A percentile compares a stretch with the other conserved stretches of the same genome.
Evolutionary conservation across 371 early-diverging fungal genomes (phyloP).

Genomic region (Circinella minor): DNA sequence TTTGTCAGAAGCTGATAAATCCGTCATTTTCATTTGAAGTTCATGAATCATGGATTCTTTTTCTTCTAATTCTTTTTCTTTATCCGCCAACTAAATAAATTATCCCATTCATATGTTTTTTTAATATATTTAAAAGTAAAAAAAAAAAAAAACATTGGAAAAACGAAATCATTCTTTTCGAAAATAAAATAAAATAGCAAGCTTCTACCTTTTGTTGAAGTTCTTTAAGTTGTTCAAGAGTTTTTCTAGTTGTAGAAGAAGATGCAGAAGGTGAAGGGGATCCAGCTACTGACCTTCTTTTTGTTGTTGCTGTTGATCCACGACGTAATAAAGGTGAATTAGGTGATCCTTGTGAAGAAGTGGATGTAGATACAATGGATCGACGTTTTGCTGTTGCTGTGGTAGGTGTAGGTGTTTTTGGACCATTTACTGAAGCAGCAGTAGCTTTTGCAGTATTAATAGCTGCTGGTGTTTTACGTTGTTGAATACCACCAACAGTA

Average conservation of each 20-base stretch:
- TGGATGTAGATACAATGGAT: constrained; percentile 31
- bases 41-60: constrained; percentile 32
- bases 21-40: constrained; percentile 25
- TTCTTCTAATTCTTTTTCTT: constrained; percentile 24
- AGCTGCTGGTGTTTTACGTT: constrained; percentile 25
- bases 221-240: constrained; percentile 23
- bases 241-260: constrained; percentile 10
- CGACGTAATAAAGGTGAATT: constrained; percentile 3
- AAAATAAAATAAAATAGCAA: neutral
- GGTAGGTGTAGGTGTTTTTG: constrained; percentile 18
- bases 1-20: constrained; percentile 15
- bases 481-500: too few species aligned
- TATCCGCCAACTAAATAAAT: constrained; percentile 23
- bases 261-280: constrained; percentile 16
- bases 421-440: neutral
- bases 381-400: constrained; percentile 29
- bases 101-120: too few species aligned
- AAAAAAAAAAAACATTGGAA: too few species aligned
- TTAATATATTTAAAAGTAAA: too few species aligned
- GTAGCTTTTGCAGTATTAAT: constrained; percentile 19
- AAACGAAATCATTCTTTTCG: too few species aligned
- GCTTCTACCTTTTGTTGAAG: constrained; percentile 31
- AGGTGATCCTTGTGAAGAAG: neutral
- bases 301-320: neutral
- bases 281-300: neutral